These are phyloP conservation scores for Corchorus olitorius DNA, from an alignment of 345 rosid species.

Conservation along the genomic window DNA sequence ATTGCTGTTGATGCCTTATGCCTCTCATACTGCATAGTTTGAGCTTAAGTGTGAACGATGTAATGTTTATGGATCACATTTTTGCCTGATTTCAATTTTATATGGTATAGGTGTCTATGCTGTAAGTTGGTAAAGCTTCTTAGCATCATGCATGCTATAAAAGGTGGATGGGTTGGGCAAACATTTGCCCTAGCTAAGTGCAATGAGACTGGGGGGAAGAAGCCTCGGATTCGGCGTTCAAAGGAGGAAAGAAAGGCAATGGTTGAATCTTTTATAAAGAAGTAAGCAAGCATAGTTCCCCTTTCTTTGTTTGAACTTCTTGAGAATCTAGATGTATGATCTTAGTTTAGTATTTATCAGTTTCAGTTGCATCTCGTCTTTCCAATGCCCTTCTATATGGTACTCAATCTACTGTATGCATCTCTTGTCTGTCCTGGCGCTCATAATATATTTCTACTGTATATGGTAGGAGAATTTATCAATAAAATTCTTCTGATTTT, in stretches of 20 bases:
- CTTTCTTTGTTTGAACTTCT: conserved; percentile 16
- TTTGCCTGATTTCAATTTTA: conserved; percentile 7
- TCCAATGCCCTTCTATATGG: not conserved
- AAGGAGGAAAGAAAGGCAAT: conserved; percentile 90
- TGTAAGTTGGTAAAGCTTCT: conserved; percentile 19
- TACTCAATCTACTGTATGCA: too few relatives aligned
- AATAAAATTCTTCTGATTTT: not conserved
- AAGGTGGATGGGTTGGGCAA: conserved; percentile 69
- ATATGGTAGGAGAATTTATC: not conserved
- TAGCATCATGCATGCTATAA: conserved; percentile 66
- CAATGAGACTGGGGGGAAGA: conserved; percentile 71
- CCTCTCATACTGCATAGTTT: not conserved
- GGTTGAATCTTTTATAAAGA: conserved; percentile 81
- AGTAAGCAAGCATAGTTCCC: conserved; percentile 42
- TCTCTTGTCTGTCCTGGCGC: not conserved
- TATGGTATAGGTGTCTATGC: conserved; percentile 13
- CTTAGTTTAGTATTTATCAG: not conserved
- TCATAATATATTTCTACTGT: not conserved
- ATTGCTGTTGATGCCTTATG: not conserved
- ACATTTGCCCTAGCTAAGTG: conserved; percentile 77
- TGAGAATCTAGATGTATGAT: conserved; percentile 8
- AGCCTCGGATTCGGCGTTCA: conserved; percentile 81
- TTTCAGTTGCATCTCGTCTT: not conserved
- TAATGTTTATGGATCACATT: not conserved
- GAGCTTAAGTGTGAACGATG: not conserved